A percentile compares a stretch with the other conserved stretches of the same genome.
phyloP scores from a whole-genome alignment of 345 rosid species.

The Ailanthus altissimus region DNA sequence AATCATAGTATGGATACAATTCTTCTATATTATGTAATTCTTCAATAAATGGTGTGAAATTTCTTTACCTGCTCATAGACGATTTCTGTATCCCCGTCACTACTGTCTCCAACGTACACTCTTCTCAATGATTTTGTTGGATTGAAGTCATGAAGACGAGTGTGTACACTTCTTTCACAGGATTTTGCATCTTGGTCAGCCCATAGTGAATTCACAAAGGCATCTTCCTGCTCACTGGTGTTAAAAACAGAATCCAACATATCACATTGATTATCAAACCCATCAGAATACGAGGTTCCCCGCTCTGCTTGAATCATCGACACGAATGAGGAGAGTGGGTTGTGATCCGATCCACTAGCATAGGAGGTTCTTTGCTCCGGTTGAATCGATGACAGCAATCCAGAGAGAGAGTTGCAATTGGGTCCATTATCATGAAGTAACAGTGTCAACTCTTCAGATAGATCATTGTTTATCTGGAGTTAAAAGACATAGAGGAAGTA shows the following conservation, averaged over 20 bases:
- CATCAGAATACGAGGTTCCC: constrained; percentile 6
- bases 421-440: not conserved
- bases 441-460: too few relatives aligned
- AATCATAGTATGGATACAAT: not conserved
- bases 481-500: constrained; percentile 5
- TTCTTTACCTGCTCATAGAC: constrained; percentile 23
- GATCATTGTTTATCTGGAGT: constrained; percentile 13
- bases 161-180: not conserved
- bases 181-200: not conserved
- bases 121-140: constrained; percentile 20
- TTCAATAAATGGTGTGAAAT: not conserved
- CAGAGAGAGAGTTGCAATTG: not conserved
- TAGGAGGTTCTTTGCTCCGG: not conserved
- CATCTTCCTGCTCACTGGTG: constrained; percentile 4
- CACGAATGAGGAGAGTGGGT: not conserved
- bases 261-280: not conserved
- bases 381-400: not conserved
- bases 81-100: constrained; percentile 11
- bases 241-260: too few relatives aligned
- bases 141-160: constrained; percentile 12
- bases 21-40: not conserved
- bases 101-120: constrained; percentile 11
- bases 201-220: constrained; percentile 12
- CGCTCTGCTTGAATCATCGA: not conserved
- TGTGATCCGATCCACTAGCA: not conserved